phyloP scores from a whole-genome alignment of 1,139 yeast genomes.

The Petasospora rhodanensis region DNA sequence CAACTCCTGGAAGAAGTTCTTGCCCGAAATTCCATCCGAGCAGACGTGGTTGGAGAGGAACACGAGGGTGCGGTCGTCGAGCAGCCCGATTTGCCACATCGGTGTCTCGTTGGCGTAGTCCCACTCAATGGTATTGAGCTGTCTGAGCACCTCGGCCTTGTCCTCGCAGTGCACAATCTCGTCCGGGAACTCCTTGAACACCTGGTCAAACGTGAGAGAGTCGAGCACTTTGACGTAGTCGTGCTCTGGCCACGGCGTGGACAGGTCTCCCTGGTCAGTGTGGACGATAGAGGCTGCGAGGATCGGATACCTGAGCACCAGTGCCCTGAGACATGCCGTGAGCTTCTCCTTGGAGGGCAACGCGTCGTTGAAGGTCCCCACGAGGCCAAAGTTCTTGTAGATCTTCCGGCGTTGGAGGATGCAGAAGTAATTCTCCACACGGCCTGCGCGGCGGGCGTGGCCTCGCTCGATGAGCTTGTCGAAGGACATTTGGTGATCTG shows the following conservation, averaged over 20 bases:
- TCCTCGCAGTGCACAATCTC: slow-evolving; percentile 3
- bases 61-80: slow-evolving; percentile 16
- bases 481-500: no score
- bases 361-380: slow-evolving; percentile 13
- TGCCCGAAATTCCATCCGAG: slow-evolving; percentile 20
- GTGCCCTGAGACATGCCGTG: slow-evolving; percentile 7
- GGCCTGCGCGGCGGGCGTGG: slow-evolving; percentile 13
- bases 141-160: slow-evolving; percentile 6
- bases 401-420: slow-evolving; percentile 17
- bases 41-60: slow-evolving; percentile 19
- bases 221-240: slow-evolving; percentile 19
- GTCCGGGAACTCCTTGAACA: slow-evolving; percentile 12
- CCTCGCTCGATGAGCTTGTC: slow-evolving; percentile 16
- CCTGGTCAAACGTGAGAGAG: slow-evolving; percentile 11
- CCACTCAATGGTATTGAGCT: slow-evolving; percentile 14
- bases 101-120: slow-evolving; percentile 16
- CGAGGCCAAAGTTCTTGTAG: slow-evolving; percentile 18
- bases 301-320: slow-evolving; percentile 18
- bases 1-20: slow-evolving; percentile 14
- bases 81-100: slow-evolving; percentile 17
- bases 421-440: slow-evolving; percentile 15
- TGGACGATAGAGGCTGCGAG: slow-evolving; percentile 13
- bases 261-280: slow-evolving; percentile 16
- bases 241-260: slow-evolving; percentile 14
- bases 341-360: slow-evolving; percentile 8